Base-by-base conservation (phyloP, 108 stramenopile genomes). In the Skeletonema menzelii region DNA sequence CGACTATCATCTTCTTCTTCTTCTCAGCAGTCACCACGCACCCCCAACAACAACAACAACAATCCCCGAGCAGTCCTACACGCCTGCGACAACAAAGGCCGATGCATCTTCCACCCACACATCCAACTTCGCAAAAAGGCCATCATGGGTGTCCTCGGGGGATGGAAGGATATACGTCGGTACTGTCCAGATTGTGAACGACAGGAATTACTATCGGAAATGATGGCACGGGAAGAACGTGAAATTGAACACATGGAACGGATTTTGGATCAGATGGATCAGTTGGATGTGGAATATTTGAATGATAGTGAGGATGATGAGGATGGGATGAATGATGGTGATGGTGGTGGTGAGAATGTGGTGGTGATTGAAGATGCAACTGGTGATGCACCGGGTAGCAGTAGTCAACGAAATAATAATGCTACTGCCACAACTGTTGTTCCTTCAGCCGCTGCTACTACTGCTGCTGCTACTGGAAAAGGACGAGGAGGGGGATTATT, bases 41-140 rank as follows among this genome's bases (percentile, higher is more conserved):
- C 8, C 34, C 35, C 35, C 35, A 37, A 12, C 12, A 42, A 15
- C 5, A 53, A 53, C 6, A 53, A 53, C 22, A 53, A 24, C 7
- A 53, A 7, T n/a, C 2, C 2, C 22, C 22, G 22, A 22, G 22
- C 22, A 53, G 49, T 53, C 0, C 17, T 53, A 53, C 49, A 53
- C 14, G 55, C 37, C 26, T 81, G 31, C 47, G 80, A 81, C 32
- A 65, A 70, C 49, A 65, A 65, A n/a, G 80, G 80, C 10, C 69
- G 73, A 24, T 81, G 80, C 20, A 57, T 75, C 55, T 63, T 55
- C 20, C 80, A 81, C 24, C 80, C 80, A 19, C 73, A 74, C 65
- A 75, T 81, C 20, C 62, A 69, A 60, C 32, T 81, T 6, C 68
- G 80, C 27, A 81, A 81, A 65, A 81, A 75, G 59, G 70, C 69